Evolutionary conservation across 768 basidiomycete genomes (phyloP), one percentile per base, ranked within the genome.

Genomic region (Gloeostereum incarnatum): DNA sequence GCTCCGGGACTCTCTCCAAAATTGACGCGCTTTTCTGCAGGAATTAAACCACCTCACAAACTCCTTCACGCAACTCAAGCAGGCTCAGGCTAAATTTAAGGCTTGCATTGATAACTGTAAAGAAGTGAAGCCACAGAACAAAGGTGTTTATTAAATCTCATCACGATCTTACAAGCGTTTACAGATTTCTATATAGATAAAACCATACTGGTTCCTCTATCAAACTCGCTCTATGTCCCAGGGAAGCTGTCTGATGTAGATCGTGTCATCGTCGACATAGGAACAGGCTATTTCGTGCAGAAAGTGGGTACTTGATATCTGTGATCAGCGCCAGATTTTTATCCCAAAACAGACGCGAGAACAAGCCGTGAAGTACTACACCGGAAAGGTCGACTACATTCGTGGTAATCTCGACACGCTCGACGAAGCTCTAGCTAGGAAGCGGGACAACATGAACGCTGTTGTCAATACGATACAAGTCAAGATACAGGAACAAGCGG

Each of bases 231-330:
- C 2, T 98, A 97, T 53, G 85, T 98, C 18, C 92, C 94, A 2
- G 96, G 93, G 14, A 90, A 81, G 60, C 68, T 98, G 33, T 69
- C 66, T 29, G 85, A 96, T 52, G 58, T 75, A 1, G 83, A 91
- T 31, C 74, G 89, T 48, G 93, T 99, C 33, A 81, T 98, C 45
- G 77, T 98, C 26, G 96, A 99, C 55, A 71, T 98, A 19, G 96
- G 96, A 1, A 98, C 94, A 0, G 94, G 96, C 0, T 99, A 97
- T 59, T 97, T 82, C 48, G 86, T 98, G 13, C 80, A 88, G 61
- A 99, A 98, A 73, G 96, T 89, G 33, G 31, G 65, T 39, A 16
- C 26, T 23, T 18, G 9, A 8, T n/a, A 29, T 17, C 18, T 16
- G 26, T 17, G n/a, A 23, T 23, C 20, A n/a, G 2, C 27, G 24